Percentiles rank a stretch among this genome's conserved stretches.
phyloP scores from a whole-genome alignment of 1,139 yeast genomes.

The Debaryomyces robertsiae region DNA sequence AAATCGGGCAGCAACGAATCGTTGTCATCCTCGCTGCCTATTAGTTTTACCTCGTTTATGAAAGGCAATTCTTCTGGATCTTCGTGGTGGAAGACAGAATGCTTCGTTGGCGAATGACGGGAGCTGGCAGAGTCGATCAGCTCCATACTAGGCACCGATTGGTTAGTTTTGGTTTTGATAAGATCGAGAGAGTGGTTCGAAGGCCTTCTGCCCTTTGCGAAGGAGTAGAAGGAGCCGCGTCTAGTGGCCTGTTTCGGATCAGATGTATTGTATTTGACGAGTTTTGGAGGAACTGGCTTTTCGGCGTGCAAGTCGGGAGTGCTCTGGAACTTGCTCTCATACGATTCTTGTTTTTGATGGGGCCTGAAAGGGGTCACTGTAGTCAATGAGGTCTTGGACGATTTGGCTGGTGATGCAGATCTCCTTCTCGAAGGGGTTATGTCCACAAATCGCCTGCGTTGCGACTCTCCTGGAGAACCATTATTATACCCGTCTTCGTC shows the following conservation, averaged over 20 bases:
- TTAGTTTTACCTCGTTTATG: constrained; percentile 38
- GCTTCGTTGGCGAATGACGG: constrained; percentile 15
- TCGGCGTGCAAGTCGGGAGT: constrained; percentile 20
- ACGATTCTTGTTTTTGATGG: constrained; percentile 11
- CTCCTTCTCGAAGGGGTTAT: constrained; percentile 5
- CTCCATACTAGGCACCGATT: constrained; percentile 9
- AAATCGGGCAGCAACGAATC: constrained; percentile 8
- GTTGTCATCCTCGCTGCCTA: constrained; percentile 12
- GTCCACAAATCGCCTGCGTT: constrained; percentile 1
- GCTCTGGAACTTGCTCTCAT: constrained; percentile 15
- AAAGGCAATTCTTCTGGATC: constrained; percentile 39
- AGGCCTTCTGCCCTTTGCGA: constrained; percentile 6
- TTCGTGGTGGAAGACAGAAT: constrained; percentile 14
- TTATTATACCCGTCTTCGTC: neutral
- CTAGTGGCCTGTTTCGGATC: constrained; percentile 14
- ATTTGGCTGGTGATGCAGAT: constrained; percentile 15
- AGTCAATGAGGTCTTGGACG: constrained; percentile 23
- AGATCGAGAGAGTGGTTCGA: constrained; percentile 9
- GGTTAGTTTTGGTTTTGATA: constrained; percentile 8
- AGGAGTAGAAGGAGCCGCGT: constrained; percentile 1
- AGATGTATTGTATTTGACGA: constrained; percentile 16
- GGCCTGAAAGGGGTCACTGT: constrained; percentile 29
- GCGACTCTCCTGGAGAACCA: neutral
- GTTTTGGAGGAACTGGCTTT: constrained; percentile 14
- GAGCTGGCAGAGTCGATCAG: constrained; percentile 11